Base-by-base conservation (phyloP, 2,329 filamentous ascomycete species). In the Sporothrix pallida region DNA sequence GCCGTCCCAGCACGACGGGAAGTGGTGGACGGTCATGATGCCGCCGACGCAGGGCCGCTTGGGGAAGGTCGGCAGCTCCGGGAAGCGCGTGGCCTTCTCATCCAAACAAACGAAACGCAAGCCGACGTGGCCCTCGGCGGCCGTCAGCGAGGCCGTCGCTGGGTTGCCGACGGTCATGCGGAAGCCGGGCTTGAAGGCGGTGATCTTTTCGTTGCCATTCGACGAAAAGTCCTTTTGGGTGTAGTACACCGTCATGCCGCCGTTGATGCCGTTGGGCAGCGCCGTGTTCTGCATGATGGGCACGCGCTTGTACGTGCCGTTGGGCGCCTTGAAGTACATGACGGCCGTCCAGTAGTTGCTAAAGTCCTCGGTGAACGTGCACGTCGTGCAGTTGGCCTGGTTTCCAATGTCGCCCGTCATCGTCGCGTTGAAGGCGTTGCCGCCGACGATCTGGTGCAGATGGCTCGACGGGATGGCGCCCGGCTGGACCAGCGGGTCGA, bases 401-500 rank as follows among this genome's bases (percentile, higher is more conserved):
- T 58, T 56, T 13, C 72, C 58, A 56, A 70, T 72, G 73, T 75
- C 74, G 73, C 72, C 31, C 58, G 73, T 71, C 82, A 83, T 83
- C 13, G 79, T 78, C 0, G 78, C 78, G 73, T 83, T 83, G 80
- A 83, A 83, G 2, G 81, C 80, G 75, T 83, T 82, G 12, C 81
- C 82, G 52, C 82, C 81, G 15, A 82, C 80, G 48, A 83, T 78
- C 75, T 83, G 82, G 73, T 83, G 82, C 54, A 82, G 77, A 76
- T 83, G 82, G 7, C 80, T 76, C 17, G 80, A 82, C 80, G 83
- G 84, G 58, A 78, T 80, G 79, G 82, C 78, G 73, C 83, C 84
- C 8, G 83, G 83, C 79, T 84, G 84, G 74, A 85, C 83, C 56
- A 85, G 78, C 42, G 84, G 84, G 79, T 85, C 84, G 77, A 82